Base-by-base conservation (phyloP, 2,329 filamentous ascomycete genomes). In the Colletotrichum truncatum region DNA sequence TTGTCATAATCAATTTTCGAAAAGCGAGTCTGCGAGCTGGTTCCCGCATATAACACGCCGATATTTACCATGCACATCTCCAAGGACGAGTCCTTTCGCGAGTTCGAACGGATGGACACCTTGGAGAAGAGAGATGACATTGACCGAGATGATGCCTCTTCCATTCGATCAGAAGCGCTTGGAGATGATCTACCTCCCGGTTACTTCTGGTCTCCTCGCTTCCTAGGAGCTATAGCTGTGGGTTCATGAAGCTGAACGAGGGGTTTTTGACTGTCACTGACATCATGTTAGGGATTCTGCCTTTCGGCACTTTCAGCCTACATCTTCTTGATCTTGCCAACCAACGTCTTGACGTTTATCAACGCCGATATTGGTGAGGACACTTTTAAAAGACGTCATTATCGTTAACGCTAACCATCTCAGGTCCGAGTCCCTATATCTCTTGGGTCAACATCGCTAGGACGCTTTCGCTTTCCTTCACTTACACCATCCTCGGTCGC, bases 281-380 rank as follows among this genome's bases (percentile, higher is more conserved):
- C 52, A 56, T 66, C 36, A 69, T 21, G 14, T 7, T 21, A 78
- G 76, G 77, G 76, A 8, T 78, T 79, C 68, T 77, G 75, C 64
- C 69, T 79, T 7, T 77, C 77, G 6, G 74, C 76, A 54, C 75
- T 78, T 46, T 77, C 74, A 32, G 76, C 76, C 14, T 78, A 77
- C 57, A 71, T 79, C 56, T 79, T 78, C 60, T 55, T 79, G 23
- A 72, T 79, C 38, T 56, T 79, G n/a, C 77, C 77, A 11, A 78
- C 76, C 28, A 79, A 78, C 21, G 57, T 68, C 2, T 36, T 68
- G 43, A 64, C 58, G 4, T 72, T 75, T 49, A 78, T 78, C 65
- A 77, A 78, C 53, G 73, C 72, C 11, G 77, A 79, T 64, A 78
- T 79, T 30, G 77, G 69, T 48, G 36, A 41, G 16, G 11, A 14